Evolutionary conservation across 2,329 filamentous ascomycete genomes (phyloP).

Genomic region (Lachnellula occidentalis): DNA sequence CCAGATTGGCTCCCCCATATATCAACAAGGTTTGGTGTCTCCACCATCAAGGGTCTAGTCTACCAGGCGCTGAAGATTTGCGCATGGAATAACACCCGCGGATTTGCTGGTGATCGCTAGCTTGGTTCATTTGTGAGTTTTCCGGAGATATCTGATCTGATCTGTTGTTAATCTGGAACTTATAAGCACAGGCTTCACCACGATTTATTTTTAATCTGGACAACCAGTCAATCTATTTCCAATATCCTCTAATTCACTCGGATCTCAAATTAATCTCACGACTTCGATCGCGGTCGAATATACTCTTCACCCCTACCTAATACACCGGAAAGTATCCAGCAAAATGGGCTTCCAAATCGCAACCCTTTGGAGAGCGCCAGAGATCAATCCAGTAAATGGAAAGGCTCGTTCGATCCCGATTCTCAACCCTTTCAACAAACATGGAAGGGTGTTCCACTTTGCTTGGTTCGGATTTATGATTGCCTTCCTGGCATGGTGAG

Average conservation of each 20-base stretch:
- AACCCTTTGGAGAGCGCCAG: constrained; percentile 26
- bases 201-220: not conserved
- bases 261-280: not conserved
- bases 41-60: not conserved
- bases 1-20: not conserved
- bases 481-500: constrained; percentile 84
- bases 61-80: constrained; percentile 12
- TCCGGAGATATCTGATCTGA: constrained; percentile 20
- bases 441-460: constrained; percentile 88
- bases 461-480: constrained; percentile 83
- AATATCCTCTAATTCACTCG: not conserved
- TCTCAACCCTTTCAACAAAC: constrained; percentile 70
- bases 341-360: constrained; percentile 23
- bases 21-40: not conserved
- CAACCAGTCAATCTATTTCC: not conserved
- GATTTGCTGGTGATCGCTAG: constrained; percentile 10
- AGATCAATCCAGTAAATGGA: constrained; percentile 67
- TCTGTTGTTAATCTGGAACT: constrained; percentile 15
- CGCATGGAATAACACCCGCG: constrained; percentile 15
- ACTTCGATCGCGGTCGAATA: not conserved
- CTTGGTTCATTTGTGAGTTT: constrained; percentile 1
- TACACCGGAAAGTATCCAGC: not conserved
- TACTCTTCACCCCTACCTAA: not conserved
- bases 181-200: constrained; percentile 14
- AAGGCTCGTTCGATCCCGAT: constrained; percentile 78